Conservation (phyloP, 192 early-diverging fungal species). For the Geranomyces variabilis region DNA sequence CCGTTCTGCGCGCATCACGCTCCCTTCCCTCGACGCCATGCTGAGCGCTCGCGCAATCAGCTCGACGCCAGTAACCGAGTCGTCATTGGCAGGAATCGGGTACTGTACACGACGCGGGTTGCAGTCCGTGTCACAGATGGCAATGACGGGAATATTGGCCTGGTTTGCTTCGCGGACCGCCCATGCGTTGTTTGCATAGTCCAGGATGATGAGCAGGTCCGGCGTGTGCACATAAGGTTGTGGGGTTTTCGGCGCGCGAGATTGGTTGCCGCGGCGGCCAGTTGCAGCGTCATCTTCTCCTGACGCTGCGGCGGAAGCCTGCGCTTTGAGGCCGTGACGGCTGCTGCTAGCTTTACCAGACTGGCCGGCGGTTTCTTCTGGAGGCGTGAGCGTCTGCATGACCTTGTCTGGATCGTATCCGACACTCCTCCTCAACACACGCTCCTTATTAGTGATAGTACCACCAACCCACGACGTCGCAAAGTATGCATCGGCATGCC, state of each 20-base stretch:
- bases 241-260: conserved; percentile 41
- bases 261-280: conserved; percentile 34
- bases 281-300: conserved; percentile 18
- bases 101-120: conserved; percentile 84
- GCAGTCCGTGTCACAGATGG: conserved; percentile 89
- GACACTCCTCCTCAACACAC: conserved; percentile 63
- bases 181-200: conserved; percentile 78
- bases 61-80: conserved; percentile 75
- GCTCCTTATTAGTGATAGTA: conserved; percentile 80
- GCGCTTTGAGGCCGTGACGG: background rate
- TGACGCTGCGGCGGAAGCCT: background rate
- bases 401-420: conserved; percentile 53
- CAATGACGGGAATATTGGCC: conserved; percentile 84
- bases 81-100: conserved; percentile 94
- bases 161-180: conserved; percentile 80
- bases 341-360: background rate
- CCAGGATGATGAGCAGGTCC: conserved; percentile 81
- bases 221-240: conserved; percentile 63
- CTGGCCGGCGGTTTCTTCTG: background rate
- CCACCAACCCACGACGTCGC: conserved; percentile 86
- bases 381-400: conserved; percentile 26
- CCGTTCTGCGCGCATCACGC: background rate
- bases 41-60: conserved; percentile 82
- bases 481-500: conserved; percentile 75
- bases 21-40: conserved; percentile 67